Evolutionary conservation across 805 yeast genomes (phyloP), one percentile per base, ranked within the genome.

Genomic region (Starmerella stellata): DNA sequence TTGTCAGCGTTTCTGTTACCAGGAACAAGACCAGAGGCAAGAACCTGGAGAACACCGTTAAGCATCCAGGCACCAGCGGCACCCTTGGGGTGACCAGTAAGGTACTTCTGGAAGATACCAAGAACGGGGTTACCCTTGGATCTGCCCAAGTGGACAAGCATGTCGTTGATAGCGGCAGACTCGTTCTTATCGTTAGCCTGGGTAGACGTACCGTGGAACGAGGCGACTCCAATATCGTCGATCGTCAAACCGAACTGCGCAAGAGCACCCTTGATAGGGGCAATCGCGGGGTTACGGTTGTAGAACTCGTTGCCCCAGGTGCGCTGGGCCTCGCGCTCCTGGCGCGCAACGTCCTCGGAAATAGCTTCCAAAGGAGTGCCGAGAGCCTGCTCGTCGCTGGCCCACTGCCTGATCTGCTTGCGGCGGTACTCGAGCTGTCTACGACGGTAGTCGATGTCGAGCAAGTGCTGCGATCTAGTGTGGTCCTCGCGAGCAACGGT

Each of bases 31-130:
- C 98, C 96, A 54, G 79, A 61, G 66, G 81, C 78, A 60, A 90
- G 68, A 51, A 85, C 75, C 68, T 90, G 99, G 51, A 90, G 66
- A 41, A 82, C 94, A 64, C 99, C 99, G 63, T 90, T 92, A 72
- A 90, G 66, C 98, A 90, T 90, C 98, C 98, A 90, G 42, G 99
- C 96, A 71, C 95, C 99, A 42, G 99, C 99, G 53, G 98, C 98
- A 73, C 99, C 99, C 79, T 90, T 90, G 54, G 98, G 98, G 69
- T 90, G 99, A 65, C 99, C 99, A 53, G 99, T 90, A 57, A 90
- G 73, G 74, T 72, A 90, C 65, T 90, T 90, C 66, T 90, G 99
- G 93, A 92, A 87, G 40, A 90, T 92, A 72, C 96, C 95, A 52
- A 78, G 69, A 36, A 92, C 85, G 46, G 98, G 93, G 66, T 90